Percentiles rank a stretch among this genome's conserved stretches.
Evolutionary conservation across 768 basidiomycete species (phyloP).

Genomic region (Pholiota molesta): DNA sequence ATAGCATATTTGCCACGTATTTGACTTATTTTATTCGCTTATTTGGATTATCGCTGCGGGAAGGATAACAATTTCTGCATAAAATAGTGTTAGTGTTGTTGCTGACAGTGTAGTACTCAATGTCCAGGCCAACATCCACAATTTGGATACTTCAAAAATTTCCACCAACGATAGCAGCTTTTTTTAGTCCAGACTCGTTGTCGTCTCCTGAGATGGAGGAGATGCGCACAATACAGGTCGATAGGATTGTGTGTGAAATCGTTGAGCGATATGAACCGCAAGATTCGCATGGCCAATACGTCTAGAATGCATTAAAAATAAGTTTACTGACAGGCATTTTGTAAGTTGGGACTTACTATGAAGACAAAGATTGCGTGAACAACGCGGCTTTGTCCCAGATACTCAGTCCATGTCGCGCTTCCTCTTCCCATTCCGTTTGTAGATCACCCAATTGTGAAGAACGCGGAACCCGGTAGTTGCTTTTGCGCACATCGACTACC

Average conservation of each 20-base stretch:
- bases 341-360: too few species aligned
- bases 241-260: too few species aligned
- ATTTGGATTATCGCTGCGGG: constrained; percentile 42
- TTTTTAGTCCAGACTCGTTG: too few species aligned
- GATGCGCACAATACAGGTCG: too few species aligned
- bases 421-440: constrained; percentile 19
- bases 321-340: too few species aligned
- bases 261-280: too few species aligned
- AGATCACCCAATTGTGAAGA: not conserved
- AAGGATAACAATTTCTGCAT: constrained; percentile 19
- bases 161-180: too few species aligned
- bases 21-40: constrained; percentile 50
- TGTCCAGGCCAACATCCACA: not conserved
- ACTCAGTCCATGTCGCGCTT: constrained; percentile 24
- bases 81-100: too few species aligned
- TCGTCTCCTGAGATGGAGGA: too few species aligned
- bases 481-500: constrained; percentile 14
- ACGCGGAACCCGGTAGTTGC: constrained; percentile 12
- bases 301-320: too few species aligned
- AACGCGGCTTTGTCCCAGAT: constrained; percentile 28
- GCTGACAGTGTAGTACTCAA: not conserved
- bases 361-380: constrained; percentile 14
- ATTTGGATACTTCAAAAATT: not conserved
- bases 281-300: too few species aligned
- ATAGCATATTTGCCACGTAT: constrained; percentile 59